phyloP scores from a whole-genome alignment of 1,139 yeast genomes.

The Saccharomycopsis hybrid region DNA sequence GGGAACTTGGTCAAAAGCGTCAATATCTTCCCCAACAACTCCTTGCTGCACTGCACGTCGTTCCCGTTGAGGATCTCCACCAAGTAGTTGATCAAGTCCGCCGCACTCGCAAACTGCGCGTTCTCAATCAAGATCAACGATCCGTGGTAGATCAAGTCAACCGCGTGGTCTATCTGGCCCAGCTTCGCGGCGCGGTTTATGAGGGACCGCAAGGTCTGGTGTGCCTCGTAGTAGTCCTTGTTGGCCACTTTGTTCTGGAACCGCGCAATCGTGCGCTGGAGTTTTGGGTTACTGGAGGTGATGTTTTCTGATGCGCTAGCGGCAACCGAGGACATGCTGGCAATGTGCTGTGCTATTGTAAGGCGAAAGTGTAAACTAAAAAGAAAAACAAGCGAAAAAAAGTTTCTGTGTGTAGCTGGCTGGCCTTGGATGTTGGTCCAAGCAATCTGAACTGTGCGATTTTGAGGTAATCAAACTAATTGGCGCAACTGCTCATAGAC shows the following conservation, averaged over 20 bases:
- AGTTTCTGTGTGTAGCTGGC: too few relatives aligned
- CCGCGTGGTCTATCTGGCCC: conserved; percentile 55
- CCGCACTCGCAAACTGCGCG: conserved; percentile 70
- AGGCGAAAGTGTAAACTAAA: too few relatives aligned
- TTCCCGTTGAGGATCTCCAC: conserved; percentile 42
- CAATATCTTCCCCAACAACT: conserved; percentile 21
- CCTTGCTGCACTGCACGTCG: conserved; percentile 28
- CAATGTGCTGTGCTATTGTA: too few relatives aligned
- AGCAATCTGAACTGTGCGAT: too few relatives aligned
- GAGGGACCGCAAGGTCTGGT: conserved; percentile 84
- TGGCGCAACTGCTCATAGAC: too few relatives aligned
- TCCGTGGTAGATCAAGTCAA: conserved; percentile 66
- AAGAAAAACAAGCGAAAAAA: too few relatives aligned
- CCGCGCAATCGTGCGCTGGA: conserved; percentile 54
- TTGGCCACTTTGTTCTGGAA: conserved; percentile 63
- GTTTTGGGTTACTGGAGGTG: conserved; percentile 29
- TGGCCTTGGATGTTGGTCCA: too few relatives aligned
- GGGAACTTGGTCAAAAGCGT: conserved; percentile 36
- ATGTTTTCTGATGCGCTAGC: conserved; percentile 2
- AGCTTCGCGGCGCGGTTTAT: conserved; percentile 75
- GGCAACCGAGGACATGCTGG: conserved; percentile 21
- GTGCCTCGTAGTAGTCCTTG: conserved; percentile 89
- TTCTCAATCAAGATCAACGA: conserved; percentile 61
- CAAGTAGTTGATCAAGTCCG: conserved; percentile 70
- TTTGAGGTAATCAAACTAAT: too few relatives aligned